Base-by-base conservation (phyloP, 2,329 filamentous ascomycete species). In the Penicillium fuscoglaucum region DNA sequence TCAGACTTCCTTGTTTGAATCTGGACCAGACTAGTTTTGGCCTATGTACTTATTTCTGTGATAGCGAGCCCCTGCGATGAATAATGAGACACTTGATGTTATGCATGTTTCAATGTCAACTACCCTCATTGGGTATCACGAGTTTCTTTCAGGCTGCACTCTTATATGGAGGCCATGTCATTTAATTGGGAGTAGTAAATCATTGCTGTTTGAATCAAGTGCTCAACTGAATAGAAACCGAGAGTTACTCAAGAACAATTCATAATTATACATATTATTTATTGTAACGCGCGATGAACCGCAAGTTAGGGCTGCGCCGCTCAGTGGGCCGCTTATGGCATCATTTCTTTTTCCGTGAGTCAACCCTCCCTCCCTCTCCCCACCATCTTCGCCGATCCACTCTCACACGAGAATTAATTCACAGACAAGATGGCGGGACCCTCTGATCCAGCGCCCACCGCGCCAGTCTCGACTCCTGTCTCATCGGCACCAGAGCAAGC, bases 321-420 rank as follows among this genome's bases (percentile, higher is more conserved):
- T 60, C 55, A 46, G 61, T 64, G 66, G 54, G 62, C 69, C 62
- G 68, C 69, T 72, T 71, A 69, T 71, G 69, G 68, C 70, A 72
- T 72, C 68, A 72, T 64, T 59, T 56, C 58, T 65, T 67, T 67
- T 67, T 68, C 57, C 61, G 61, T 72, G 70, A 72, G 66, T 73
- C 69, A 73, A 66, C 61, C 51, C 61, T 63, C 60, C 19, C 40
- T 60, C 57, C 64, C 58, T 61, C 62, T 66, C 60, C 61, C 64
- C 69, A 65, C 69, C 68, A 70, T 66, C 57, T 61, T 64, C 66
- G 64, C 68, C 21, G 63, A 55, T 50, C 56, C 59, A 59, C 64
- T 62, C 57, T 63, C 64, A 55, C 54, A 57, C 64, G 41, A 35
- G 61, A 52, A 63, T 61, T 59, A 59, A 62, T 55, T 60, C 63